Evolutionary conservation across 2,329 filamentous ascomycete genomes (phyloP).

Genomic region (Davidsoniella virescens): DNA sequence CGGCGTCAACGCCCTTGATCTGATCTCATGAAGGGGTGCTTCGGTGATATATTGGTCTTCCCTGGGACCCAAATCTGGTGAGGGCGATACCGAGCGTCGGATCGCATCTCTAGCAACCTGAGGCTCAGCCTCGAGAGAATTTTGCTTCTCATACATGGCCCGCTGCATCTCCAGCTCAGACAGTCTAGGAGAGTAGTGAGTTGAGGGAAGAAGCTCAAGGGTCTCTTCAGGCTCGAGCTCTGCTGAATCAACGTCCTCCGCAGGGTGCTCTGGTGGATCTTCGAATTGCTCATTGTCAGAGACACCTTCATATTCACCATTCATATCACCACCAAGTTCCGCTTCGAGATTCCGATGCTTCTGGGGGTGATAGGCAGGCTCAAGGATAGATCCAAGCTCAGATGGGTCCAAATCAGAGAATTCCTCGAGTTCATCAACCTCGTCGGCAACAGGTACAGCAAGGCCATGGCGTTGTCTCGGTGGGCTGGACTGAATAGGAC

Average conservation of each 20-base stretch:
- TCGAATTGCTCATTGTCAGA: too few species aligned
- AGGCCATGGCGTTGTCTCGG: too few species aligned
- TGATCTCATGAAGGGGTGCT: not conserved
- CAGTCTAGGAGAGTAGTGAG: slow-evolving; percentile 3
- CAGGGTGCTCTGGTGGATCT: not conserved
- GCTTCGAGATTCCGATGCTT: too few species aligned
- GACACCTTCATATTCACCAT: too few species aligned
- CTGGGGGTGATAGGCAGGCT: too few species aligned
- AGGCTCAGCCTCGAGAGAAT: not conserved
- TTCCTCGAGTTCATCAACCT: too few species aligned
- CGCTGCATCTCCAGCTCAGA: slow-evolving; percentile 3
- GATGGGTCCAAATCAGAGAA: too few species aligned
- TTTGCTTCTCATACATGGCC: not conserved
- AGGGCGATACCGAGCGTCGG: not conserved
- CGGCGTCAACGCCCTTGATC: slow-evolving; percentile 9
- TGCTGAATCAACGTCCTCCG: not conserved
- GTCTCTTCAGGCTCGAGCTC: not conserved
- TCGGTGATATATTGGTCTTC: not conserved
- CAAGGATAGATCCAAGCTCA: too few species aligned
- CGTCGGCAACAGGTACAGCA: too few species aligned
- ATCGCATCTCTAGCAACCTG: not conserved
- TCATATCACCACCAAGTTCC: too few species aligned
- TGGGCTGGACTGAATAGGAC: too few species aligned
- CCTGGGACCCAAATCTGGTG: not conserved
- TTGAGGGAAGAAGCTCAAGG: slow-evolving; percentile 1